Evolutionary conservation across 768 basidiomycete species (phyloP).

Genomic region (Leucosporidium yakuticum): DNA sequence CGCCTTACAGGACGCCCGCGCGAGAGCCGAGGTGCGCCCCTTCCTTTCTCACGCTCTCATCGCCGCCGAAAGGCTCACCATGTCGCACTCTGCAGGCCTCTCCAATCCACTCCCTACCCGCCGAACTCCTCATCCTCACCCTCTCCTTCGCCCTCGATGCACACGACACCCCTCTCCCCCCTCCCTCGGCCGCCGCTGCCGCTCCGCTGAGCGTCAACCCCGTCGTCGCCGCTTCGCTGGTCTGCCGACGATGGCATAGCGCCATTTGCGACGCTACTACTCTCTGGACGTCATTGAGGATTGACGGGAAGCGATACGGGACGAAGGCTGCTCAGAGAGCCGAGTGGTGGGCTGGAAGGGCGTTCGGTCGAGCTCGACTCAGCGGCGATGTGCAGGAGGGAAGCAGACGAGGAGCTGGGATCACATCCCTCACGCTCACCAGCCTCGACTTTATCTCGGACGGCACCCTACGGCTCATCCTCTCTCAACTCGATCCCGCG

Average conservation of each 20-base stretch:
- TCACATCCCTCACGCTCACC: not conserved
- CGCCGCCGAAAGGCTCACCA: too few relatives aligned
- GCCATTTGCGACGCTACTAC: not conserved
- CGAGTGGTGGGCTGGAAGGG: not conserved
- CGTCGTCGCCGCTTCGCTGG: not conserved
- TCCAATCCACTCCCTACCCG: not conserved
- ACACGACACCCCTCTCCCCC: not conserved
- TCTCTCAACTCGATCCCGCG: not conserved
- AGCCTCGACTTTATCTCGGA: too few relatives aligned
- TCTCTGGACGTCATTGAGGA: not conserved
- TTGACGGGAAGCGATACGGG: not conserved
- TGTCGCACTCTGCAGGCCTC: not conserved
- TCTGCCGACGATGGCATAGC: not conserved
- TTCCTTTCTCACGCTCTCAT: too few relatives aligned
- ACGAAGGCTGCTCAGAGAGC: not conserved
- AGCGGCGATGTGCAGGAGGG: not conserved
- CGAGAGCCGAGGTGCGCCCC: too few relatives aligned
- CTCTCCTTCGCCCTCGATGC: not conserved
- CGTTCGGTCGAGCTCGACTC: not conserved
- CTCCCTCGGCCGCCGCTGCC: not conserved
- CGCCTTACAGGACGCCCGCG: too few relatives aligned
- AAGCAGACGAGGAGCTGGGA: not conserved
- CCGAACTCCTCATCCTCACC: slow-evolving; percentile 1
- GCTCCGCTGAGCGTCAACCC: not conserved
- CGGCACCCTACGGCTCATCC: not conserved